Evolutionary conservation across 768 basidiomycete species (phyloP), one percentile per base, ranked within the genome.

Genomic region (Candolleomyces eurysporus): DNA sequence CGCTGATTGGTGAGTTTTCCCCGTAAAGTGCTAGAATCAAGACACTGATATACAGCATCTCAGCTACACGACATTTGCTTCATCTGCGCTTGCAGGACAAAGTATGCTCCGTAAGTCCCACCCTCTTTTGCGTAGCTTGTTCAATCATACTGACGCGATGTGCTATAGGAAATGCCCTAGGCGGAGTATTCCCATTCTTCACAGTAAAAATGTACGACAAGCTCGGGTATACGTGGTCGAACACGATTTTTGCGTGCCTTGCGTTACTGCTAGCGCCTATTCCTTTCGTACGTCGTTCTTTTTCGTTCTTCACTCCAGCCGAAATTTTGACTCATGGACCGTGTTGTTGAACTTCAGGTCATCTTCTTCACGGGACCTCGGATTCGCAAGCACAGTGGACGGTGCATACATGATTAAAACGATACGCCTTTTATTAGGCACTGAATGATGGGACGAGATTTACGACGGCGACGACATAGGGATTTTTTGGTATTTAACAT

Each of bases 51-150:
- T 8, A 7, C 11, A 36, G 36, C 36, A 36, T 11, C 11, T 36
- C 36, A 36, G 36, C 36, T 82, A 82, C 54, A 79, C 79, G 0
- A 73, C 75, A 5, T 87, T 84, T 65, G 86, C 87, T 19, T 86
- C 84, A 0, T 86, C 84, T 0, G 86, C 87, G 4, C 70, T 87
- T 30, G 86, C 87, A 0, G 87, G 81, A 1, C 86, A 87, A 69
- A 84, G 80, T 64, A 73, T 87, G 54, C 77, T 78, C 61, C 77
- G 87, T 80, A 61, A 62, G 81, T 68, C 31, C 71, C 17, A 22
- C 31, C 19, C 22, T 17, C 39, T 40, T 45, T 21, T 19, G 21
- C 26, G 1, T 51, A 4, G 40, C 19, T 14, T 14, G 4, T 11
- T 6, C 14, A 30, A 19, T 22, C n/a, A 21, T 21, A 21, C 8